phyloP scores from a whole-genome alignment of 179 eudicot genomes.

The Vitellaria paradoxa region DNA sequence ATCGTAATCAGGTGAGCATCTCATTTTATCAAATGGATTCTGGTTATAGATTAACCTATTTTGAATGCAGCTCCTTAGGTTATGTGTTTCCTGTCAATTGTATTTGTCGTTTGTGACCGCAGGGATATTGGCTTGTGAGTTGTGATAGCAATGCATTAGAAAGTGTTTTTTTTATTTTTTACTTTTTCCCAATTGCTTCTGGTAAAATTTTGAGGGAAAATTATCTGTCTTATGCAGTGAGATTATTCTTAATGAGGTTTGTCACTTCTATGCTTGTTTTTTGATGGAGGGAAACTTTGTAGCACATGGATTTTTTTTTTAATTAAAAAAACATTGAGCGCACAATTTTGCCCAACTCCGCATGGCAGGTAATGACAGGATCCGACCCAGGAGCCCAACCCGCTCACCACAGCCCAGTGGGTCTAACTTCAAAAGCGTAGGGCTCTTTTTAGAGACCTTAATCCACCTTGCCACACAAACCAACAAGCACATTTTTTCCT shows the following conservation, averaged over 20 bases:
- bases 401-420: too few relatives aligned
- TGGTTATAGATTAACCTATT: not conserved
- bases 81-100: not conserved
- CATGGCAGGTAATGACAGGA: too few relatives aligned
- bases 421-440: too few relatives aligned
- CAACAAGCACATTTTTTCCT: too few relatives aligned
- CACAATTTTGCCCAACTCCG: too few relatives aligned
- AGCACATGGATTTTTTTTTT: too few relatives aligned
- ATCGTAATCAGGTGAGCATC: conserved; percentile 80
- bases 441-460: too few relatives aligned
- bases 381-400: too few relatives aligned
- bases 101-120: not conserved
- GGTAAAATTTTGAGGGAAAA: not conserved
- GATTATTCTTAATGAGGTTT: conserved; percentile 1
- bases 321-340: too few relatives aligned
- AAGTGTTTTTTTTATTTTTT: not conserved
- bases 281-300: not conserved
- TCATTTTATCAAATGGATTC: not conserved
- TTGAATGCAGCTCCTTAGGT: conserved; percentile 2
- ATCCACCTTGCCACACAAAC: too few relatives aligned
- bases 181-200: not conserved
- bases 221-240: not conserved
- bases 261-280: not conserved
- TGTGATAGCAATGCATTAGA: not conserved
- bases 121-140: not conserved